Percentiles rank a stretch among this genome's conserved stretches.
These are phyloP conservation scores for Candida albicans DNA, from an alignment of 1,139 yeast genomes.

Conservation along the genomic window DNA sequence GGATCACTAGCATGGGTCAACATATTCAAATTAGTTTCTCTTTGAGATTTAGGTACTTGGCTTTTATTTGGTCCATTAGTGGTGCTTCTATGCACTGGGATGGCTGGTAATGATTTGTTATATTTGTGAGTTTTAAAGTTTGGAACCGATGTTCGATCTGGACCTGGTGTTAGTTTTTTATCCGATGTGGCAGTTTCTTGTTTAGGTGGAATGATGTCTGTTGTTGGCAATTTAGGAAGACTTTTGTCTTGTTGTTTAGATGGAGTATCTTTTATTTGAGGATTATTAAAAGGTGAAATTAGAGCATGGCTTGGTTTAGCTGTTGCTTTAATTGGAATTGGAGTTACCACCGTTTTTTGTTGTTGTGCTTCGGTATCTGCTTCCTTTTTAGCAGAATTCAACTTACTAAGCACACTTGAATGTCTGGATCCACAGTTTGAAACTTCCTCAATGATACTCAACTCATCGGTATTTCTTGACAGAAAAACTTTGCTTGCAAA, in stretches of 20 bases:
- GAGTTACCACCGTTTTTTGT: background rate
- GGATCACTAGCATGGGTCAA: conserved; percentile 4
- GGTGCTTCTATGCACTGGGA: conserved; percentile 2
- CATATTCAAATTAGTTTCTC: conserved; percentile 5
- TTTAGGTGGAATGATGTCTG: no score
- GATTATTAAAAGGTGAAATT: background rate
- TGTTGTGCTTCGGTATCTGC: background rate
- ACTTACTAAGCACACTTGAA: conserved; percentile 24
- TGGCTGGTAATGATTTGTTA: conserved; percentile 7
- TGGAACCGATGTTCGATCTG: no score
- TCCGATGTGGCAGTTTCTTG: no score
- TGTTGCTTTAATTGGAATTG: conserved; percentile 1
- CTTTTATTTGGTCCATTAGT: background rate
- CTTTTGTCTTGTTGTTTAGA: background rate
- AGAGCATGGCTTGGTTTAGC: background rate
- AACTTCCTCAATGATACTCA: conserved; percentile 47
- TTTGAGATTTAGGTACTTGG: conserved; percentile 8
- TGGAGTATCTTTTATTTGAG: background rate
- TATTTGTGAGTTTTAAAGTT: background rate
- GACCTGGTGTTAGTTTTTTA: no score
- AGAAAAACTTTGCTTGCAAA: conserved; percentile 20
- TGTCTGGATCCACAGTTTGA: conserved; percentile 32
- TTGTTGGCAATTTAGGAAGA: background rate
- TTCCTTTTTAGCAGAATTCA: background rate
- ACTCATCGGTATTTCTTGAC: conserved; percentile 28